Percentiles rank a stretch among this genome's conserved stretches.
phyloP scores from a whole-genome alignment of 768 basidiomycete genomes.

The Asterophora lycoperdoides region DNA sequence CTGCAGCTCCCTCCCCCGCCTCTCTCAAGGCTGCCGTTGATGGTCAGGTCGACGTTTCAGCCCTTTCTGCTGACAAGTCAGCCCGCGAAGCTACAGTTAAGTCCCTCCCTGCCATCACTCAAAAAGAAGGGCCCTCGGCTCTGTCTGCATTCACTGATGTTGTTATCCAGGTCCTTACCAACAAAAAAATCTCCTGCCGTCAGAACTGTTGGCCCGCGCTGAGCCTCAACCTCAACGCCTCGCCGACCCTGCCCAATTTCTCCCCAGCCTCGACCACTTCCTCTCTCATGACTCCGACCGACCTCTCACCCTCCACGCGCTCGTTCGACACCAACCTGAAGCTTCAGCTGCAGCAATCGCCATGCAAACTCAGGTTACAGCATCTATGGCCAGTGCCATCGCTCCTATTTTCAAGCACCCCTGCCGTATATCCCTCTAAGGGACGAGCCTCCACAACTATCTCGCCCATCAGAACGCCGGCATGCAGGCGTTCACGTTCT shows the following conservation, averaged over 20 bases:
- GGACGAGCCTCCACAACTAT: no score
- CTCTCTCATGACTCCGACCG: constrained; percentile 68
- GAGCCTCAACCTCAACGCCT: constrained; percentile 42
- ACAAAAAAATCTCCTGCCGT: constrained; percentile 72
- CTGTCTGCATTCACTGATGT: constrained; percentile 73
- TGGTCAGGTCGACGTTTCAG: constrained; percentile 64
- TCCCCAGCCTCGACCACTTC: constrained; percentile 72
- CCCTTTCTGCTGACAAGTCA: constrained; percentile 83
- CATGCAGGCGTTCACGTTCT: constrained; percentile 34
- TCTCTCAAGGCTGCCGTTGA: constrained; percentile 65
- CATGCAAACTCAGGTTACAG: constrained; percentile 42
- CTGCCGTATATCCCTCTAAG: constrained; percentile 1
- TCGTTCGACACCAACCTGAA: constrained; percentile 51
- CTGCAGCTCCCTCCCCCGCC: constrained; percentile 57
- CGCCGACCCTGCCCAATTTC: constrained; percentile 59
- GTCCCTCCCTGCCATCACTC: constrained; percentile 63
- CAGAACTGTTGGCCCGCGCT: no score
- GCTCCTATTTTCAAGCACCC: constrained; percentile 36
- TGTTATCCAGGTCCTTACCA: constrained; percentile 69
- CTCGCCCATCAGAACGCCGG: not conserved
- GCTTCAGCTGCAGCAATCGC: constrained; percentile 31
- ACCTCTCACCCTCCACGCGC: constrained; percentile 60
- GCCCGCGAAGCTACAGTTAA: constrained; percentile 68
- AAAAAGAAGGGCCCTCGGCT: constrained; percentile 82
- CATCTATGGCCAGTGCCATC: constrained; percentile 26